Percentiles rank a stretch among this genome's conserved stretches.
These are phyloP conservation scores for Lupinus albus DNA, from an alignment of 306 rosid genomes.

Conservation along the genomic window DNA sequence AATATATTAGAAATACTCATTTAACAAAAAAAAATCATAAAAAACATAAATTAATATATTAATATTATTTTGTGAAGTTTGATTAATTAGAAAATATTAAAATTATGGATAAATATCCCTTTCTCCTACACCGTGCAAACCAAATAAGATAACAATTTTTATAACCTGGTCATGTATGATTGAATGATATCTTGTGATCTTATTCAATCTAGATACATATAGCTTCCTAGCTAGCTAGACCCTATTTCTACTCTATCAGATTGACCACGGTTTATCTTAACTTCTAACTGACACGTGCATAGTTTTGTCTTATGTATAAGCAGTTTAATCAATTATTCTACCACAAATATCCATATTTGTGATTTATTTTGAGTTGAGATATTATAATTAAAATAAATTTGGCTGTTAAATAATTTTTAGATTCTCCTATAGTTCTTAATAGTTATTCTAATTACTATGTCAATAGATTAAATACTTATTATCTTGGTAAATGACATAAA, in stretches of 20 bases:
- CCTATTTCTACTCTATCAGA: conserved; percentile 37
- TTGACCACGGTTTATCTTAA: neutral
- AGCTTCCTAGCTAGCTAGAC: conserved; percentile 45
- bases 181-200: conserved; percentile 30
- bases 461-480: too few relatives aligned
- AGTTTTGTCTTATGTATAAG: conserved; percentile 31
- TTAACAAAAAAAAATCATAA: too few relatives aligned
- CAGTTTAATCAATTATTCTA: neutral
- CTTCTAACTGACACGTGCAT: conserved; percentile 39
- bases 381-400: conserved; percentile 1
- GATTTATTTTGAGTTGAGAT: neutral
- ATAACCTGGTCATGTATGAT: conserved; percentile 20
- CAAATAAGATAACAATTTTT: conserved; percentile 27
- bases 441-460: too few relatives aligned
- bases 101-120: too few relatives aligned
- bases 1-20: too few relatives aligned
- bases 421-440: too few relatives aligned
- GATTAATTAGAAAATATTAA: too few relatives aligned
- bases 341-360: neutral
- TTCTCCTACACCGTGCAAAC: conserved; percentile 16
- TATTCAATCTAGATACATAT: conserved; percentile 27
- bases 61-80: too few relatives aligned
- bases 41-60: too few relatives aligned
- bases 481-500: too few relatives aligned
- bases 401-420: too few relatives aligned